phyloP scores from a whole-genome alignment of 2,329 filamentous ascomycete genomes.

The Plenodomus biglobosus region DNA sequence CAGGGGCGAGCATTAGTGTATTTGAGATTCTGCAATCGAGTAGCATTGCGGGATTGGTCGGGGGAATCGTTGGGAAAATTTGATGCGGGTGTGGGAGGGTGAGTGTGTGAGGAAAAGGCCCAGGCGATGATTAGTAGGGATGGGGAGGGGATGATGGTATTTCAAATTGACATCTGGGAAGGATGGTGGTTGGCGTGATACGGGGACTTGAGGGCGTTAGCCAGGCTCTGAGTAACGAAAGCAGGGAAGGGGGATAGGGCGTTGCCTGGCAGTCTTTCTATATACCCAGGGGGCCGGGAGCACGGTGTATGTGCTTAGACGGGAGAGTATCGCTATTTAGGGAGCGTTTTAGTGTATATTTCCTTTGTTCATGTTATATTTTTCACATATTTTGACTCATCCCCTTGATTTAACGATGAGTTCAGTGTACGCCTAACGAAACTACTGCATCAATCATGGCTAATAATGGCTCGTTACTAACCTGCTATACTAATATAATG shows the following conservation, averaged over 20 bases:
- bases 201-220: no score
- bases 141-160: background rate
- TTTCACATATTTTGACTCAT: background rate
- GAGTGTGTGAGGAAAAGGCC: background rate
- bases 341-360: background rate
- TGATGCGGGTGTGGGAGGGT: background rate
- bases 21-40: slow-evolving; percentile 25
- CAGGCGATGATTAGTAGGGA: background rate
- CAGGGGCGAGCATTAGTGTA: slow-evolving; percentile 13
- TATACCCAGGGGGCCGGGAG: background rate
- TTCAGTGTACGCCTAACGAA: background rate
- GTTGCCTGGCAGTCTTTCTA: no score
- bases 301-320: background rate
- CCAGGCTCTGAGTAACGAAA: no score
- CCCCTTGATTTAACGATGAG: no score
- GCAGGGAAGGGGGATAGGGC: no score
- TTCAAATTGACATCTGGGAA: background rate
- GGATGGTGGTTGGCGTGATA: background rate
- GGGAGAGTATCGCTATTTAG: background rate
- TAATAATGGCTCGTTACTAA: background rate
- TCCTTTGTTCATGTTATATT: background rate
- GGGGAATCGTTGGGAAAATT: slow-evolving; percentile 7
- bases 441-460: background rate
- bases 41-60: slow-evolving; percentile 11
- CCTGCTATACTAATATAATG: no score